These are phyloP conservation scores for Globisporangium paddicum DNA, from an alignment of 352 stramenopile species.

Conservation along the genomic window DNA sequence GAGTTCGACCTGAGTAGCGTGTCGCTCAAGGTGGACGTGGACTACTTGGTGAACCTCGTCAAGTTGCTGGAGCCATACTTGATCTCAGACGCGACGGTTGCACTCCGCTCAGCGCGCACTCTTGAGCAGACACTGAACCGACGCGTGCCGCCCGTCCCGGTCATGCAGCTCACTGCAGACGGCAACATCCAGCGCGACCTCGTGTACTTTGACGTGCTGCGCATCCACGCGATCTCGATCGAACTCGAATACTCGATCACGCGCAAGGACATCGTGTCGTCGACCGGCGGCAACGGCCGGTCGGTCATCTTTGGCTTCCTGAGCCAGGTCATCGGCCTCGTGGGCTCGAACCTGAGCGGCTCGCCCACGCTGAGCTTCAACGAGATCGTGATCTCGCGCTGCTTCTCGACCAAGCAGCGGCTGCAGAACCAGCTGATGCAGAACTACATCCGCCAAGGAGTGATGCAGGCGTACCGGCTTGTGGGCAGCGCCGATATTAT, in stretches of 20 bases:
- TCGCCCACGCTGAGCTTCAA: slow-evolving; percentile 82
- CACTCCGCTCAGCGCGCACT: slow-evolving; percentile 48
- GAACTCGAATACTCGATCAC: slow-evolving; percentile 85
- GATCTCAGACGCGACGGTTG: slow-evolving; percentile 59
- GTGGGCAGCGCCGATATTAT: slow-evolving; percentile 85
- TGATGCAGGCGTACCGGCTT: slow-evolving; percentile 81
- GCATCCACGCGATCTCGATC: slow-evolving; percentile 64
- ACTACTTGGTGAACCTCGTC: slow-evolving; percentile 80
- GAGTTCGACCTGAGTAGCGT: slow-evolving; percentile 68
- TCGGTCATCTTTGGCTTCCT: slow-evolving; percentile 79
- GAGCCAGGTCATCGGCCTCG: slow-evolving; percentile 74
- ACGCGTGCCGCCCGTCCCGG: slow-evolving; percentile 56
- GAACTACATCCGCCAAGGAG: slow-evolving; percentile 79
- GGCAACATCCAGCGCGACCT: slow-evolving; percentile 71
- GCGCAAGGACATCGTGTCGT: slow-evolving; percentile 75
- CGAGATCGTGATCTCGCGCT: slow-evolving; percentile 80
- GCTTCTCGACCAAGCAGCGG: slow-evolving; percentile 77
- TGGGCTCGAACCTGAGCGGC: slow-evolving; percentile 82
- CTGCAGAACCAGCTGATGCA: slow-evolving; percentile 76
- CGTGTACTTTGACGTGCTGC: slow-evolving; percentile 80
- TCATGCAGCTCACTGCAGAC: slow-evolving; percentile 46
- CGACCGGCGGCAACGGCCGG: slow-evolving; percentile 48
- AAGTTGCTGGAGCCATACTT: slow-evolving; percentile 80
- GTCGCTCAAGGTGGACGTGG: slow-evolving; percentile 78
- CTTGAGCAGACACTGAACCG: slow-evolving; percentile 56